Conservation (phyloP, 139 green algal genomes). For the Micractinium conductrix region DNA sequence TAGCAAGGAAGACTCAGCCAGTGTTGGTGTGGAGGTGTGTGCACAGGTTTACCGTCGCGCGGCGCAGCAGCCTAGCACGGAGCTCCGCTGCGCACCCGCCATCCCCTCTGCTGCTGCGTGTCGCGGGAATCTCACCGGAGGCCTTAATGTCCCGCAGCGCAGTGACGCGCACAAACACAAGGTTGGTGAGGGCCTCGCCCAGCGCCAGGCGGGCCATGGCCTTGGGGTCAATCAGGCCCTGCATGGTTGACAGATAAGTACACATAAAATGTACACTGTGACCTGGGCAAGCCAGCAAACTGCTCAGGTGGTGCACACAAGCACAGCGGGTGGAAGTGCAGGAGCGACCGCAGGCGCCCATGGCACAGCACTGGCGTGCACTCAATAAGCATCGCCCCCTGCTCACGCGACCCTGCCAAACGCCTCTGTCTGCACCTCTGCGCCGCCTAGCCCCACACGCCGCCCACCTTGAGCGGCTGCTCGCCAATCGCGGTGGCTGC, state of each 20-base stretch:
- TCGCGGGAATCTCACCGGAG: slow-evolving; percentile 24
- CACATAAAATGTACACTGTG: no score
- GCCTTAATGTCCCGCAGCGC: slow-evolving; percentile 90
- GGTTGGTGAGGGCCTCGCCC: slow-evolving; percentile 96
- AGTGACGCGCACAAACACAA: slow-evolving; percentile 84
- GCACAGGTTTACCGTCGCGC: no score
- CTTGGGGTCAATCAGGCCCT: slow-evolving; percentile 91
- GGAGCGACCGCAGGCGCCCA: neutral
- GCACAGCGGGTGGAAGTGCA: neutral
- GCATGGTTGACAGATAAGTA: slow-evolving; percentile 48
- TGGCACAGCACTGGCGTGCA: neutral
- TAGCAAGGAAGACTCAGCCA: no score
- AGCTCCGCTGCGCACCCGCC: no score
- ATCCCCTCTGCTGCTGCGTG: no score
- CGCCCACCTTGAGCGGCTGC: slow-evolving; percentile 42
- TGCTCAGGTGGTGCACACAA: neutral
- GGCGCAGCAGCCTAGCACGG: no score
- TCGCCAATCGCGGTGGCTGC: slow-evolving; percentile 95
- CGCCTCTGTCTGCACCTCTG: no score
- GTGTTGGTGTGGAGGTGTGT: no score
- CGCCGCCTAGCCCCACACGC: neutral
- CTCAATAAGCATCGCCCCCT: neutral
- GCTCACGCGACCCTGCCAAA: no score
- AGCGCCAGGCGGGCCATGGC: slow-evolving; percentile 96
- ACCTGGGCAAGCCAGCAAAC: no score